Percentiles rank a stretch among this genome's conserved stretches.
Conservation (phyloP, 179 eudicot species). For the Heliamphora pulchella region DNA sequence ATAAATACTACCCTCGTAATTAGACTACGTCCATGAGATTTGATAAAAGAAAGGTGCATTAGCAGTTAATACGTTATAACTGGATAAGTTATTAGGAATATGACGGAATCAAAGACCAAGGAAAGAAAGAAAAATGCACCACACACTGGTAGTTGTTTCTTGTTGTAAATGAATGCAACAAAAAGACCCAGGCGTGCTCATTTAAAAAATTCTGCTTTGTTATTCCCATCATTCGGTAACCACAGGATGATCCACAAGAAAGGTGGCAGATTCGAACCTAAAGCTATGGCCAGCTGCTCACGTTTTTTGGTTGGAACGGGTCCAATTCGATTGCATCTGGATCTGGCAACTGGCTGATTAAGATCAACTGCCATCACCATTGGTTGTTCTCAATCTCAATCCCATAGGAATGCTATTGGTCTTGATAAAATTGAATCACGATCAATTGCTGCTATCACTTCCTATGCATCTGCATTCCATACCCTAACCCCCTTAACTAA, state of each 20-base stretch:
- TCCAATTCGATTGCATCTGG: no score
- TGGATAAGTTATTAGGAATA: constrained; percentile 9
- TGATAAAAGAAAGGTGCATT: constrained; percentile 1
- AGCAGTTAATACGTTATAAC: constrained; percentile 2
- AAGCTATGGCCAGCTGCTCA: no score
- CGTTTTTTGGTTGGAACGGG: no score
- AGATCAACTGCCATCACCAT: no score
- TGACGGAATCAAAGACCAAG: not conserved
- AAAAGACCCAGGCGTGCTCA: no score
- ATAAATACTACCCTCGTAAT: not conserved
- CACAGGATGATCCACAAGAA: constrained; percentile 11
- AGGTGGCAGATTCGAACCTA: not conserved
- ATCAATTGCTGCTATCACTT: not conserved
- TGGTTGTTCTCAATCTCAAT: not conserved
- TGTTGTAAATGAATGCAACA: no score
- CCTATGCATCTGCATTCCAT: not conserved
- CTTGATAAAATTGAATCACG: not conserved
- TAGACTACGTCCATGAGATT: constrained; percentile 1
- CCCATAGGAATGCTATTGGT: not conserved
- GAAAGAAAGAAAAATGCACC: not conserved
- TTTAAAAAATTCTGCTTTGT: constrained; percentile 5
- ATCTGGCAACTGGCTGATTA: no score
- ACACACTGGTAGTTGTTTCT: no score
- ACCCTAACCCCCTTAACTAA: no score
- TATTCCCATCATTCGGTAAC: constrained; percentile 10